Evolutionary conservation across 306 rosid genomes (phyloP), one percentile per base, ranked within the genome.

Genomic region (Citrullus amarus): DNA sequence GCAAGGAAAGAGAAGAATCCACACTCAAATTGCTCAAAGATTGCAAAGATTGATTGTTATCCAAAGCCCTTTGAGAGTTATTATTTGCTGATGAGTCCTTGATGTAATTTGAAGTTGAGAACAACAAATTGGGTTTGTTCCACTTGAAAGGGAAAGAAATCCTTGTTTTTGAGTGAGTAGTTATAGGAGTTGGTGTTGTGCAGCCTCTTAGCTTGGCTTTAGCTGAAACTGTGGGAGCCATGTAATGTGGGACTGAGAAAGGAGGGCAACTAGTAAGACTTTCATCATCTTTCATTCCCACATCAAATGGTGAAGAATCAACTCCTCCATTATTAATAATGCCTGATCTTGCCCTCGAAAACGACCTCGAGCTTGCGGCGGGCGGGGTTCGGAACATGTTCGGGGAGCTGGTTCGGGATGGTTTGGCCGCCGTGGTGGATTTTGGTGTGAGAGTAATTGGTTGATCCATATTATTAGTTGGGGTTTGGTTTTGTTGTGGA

Each of bases 241-340:
- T 96, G 89, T 96, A 96, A 80, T 38, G 90, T 54, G 99, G 99
- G 73, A 84, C 98, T 0, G 98, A 90, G 80, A 96, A 96, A 1
- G 98, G 97, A 0, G 99, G 99, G 85, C 99, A 96, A 81, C 99
- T 96, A 73, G 80, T 86, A 78, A 96, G 93, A 80, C 99, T 96
- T 5, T 90, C 98, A 56, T 91, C 96, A 65, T 96, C 99, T 79
- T 81, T 92, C 4, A 87, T 50, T 6, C 90, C 85, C 70, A 90
- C 46, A 30, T 86, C 96, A 38, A 86, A 95, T 55, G 96, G 92
- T 36, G 92, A 60, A 25, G 17, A 91, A 8, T 62, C 83, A 39
- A 67, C 80, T 75, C 91, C 96, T 82, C 88, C 28, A 25, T 25
- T 25, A 25, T 25, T 25, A 25, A 25, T 25, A 25, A 25, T 25